phyloP scores from a whole-genome alignment of 2,329 filamentous ascomycete genomes.

The Graphilbum fragrans region DNA sequence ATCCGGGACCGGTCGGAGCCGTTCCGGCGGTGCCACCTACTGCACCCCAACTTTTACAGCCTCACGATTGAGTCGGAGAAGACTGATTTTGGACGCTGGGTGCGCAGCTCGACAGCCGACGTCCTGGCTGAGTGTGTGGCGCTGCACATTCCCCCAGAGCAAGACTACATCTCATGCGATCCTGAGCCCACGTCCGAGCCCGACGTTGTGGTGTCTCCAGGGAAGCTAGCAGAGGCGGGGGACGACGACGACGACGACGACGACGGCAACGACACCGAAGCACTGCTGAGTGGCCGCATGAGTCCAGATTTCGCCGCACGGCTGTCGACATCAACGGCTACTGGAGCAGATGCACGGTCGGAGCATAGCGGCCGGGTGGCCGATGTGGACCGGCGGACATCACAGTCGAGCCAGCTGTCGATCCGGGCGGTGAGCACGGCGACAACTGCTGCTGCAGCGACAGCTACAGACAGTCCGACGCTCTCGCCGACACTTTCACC shows the following conservation, averaged over 20 bases:
- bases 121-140: constrained; percentile 70
- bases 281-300: constrained; percentile 26
- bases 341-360: not conserved
- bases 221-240: too few relatives aligned
- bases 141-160: constrained; percentile 33
- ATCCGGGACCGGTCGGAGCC: constrained; percentile 65
- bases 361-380: constrained; percentile 23
- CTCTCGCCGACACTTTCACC: constrained; percentile 36
- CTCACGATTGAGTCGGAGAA: constrained; percentile 71
- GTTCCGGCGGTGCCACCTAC: constrained; percentile 58
- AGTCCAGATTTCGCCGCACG: constrained; percentile 18
- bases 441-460: constrained; percentile 20
- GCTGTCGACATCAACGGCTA: constrained; percentile 25
- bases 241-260: constrained; percentile 2
- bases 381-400: constrained; percentile 27
- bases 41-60: constrained; percentile 78
- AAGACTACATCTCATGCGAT: too few relatives aligned
- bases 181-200: too few relatives aligned
- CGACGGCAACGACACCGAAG: constrained; percentile 5
- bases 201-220: too few relatives aligned
- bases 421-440: not conserved
- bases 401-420: constrained; percentile 40
- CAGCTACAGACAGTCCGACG: constrained; percentile 47
- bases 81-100: constrained; percentile 63
- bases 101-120: constrained; percentile 68